Evolutionary conservation across 148 eudicot genomes (phyloP).

Genomic region (Euryodendron excelsum): DNA sequence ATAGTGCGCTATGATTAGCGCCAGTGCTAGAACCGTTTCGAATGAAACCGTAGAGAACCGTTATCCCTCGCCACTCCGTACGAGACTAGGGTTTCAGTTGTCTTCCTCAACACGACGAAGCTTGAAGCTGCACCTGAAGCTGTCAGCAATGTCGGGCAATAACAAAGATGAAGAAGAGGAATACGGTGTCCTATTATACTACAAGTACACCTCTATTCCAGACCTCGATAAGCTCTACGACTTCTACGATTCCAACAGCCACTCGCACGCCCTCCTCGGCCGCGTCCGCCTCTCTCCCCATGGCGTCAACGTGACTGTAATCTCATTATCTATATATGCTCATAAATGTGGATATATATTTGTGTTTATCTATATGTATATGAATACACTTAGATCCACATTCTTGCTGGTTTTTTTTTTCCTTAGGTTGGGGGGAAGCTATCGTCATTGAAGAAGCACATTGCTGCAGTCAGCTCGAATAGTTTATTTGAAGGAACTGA

Average conservation of each 20-base stretch:
- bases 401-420: neutral
- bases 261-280: conserved; percentile 83
- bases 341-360: neutral
- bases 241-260: conserved; percentile 68
- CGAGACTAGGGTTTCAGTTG: neutral
- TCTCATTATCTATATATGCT: neutral
- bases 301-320: conserved; percentile 90
- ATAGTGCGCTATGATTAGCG: too few species aligned
- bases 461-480: conserved; percentile 50
- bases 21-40: too few species aligned
- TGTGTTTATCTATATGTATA: neutral
- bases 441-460: conserved; percentile 59
- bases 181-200: conserved; percentile 74
- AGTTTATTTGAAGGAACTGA: conserved; percentile 71
- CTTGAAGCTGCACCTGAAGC: neutral
- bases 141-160: conserved; percentile 27
- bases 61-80: neutral
- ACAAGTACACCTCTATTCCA: conserved; percentile 65
- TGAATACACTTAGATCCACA: neutral
- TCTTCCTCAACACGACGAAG: neutral
- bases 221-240: conserved; percentile 48
- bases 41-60: too few species aligned
- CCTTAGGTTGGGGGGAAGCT: conserved; percentile 72
- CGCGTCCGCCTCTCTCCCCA: conserved; percentile 82
- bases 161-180: conserved; percentile 19